phyloP scores from a whole-genome alignment of 768 basidiomycete genomes.

The Tylopilus sp. region DNA sequence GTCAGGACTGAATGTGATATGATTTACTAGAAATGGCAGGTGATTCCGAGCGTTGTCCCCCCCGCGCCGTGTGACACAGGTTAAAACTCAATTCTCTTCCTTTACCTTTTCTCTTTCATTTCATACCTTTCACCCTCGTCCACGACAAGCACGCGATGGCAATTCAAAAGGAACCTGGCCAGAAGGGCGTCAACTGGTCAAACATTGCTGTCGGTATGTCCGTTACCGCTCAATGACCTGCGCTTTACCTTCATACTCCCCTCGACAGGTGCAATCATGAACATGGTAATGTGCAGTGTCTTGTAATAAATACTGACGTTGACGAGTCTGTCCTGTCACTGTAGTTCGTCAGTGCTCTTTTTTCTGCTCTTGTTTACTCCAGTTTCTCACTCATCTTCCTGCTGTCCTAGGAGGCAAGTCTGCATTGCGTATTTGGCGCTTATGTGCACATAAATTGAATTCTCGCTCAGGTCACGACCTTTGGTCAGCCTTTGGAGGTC shows the following conservation, averaged over 20 bases:
- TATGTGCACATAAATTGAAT: background rate
- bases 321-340: background rate
- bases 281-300: constrained; percentile 70
- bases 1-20: too few species aligned
- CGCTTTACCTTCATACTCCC: constrained; percentile 17
- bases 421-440: background rate
- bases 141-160: constrained; percentile 51
- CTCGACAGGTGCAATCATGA: constrained; percentile 87
- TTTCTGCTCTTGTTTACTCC: background rate
- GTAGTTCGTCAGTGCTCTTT: constrained; percentile 44
- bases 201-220: constrained; percentile 90
- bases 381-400: constrained; percentile 13
- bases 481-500: constrained; percentile 97
- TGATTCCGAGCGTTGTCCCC: background rate
- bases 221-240: constrained; percentile 14
- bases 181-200: constrained; percentile 90
- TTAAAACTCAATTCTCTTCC: background rate
- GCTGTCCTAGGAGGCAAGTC: constrained; percentile 65
- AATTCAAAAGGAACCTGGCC: constrained; percentile 81
- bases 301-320: constrained; percentile 20
- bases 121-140: constrained; percentile 12
- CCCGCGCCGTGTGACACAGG: background rate
- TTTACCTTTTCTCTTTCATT: constrained; percentile 6
- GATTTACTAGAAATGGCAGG: constrained; percentile 1
- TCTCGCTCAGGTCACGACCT: constrained; percentile 78